A percentile compares a stretch with the other conserved stretches of the same genome.
Conservation (phyloP, 176 grass and related monocot genomes). For the Carex pumila region DNA sequence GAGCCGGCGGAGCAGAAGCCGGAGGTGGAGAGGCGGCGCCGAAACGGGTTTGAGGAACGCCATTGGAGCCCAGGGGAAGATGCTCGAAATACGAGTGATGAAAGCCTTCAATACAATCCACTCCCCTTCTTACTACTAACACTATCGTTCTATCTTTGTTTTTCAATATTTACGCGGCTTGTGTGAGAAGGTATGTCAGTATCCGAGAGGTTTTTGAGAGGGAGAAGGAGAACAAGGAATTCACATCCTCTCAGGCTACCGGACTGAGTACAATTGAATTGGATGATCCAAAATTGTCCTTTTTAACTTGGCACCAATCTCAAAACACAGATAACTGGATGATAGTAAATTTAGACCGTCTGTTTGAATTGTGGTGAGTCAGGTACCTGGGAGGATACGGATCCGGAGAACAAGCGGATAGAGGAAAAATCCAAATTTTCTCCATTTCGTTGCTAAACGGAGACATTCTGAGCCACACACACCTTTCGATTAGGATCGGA, state of each 20-base stretch:
- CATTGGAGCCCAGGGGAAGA: constrained; percentile 35
- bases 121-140: background rate
- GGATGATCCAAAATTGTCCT: no score
- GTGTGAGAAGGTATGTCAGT: background rate
- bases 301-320: no score
- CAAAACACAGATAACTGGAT: no score
- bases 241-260: no score
- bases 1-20: constrained; percentile 44
- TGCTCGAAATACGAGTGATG: background rate
- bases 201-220: constrained; percentile 13
- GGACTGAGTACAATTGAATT: no score
- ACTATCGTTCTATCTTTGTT: background rate
- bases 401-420: constrained; percentile 1
- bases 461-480: background rate
- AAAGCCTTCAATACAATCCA: background rate
- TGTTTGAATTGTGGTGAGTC: no score
- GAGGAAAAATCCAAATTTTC: background rate
- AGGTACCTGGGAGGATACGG: no score
- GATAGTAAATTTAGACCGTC: no score
- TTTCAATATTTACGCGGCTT: background rate
- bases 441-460: background rate
- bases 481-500: background rate
- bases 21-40: constrained; percentile 37
- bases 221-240: background rate
- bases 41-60: constrained; percentile 43